A percentile compares a stretch with the other conserved stretches of the same genome.
These are phyloP conservation scores for Monosporascus sp. DNA, from an alignment of 2,329 filamentous ascomycete species.

Conservation along the genomic window DNA sequence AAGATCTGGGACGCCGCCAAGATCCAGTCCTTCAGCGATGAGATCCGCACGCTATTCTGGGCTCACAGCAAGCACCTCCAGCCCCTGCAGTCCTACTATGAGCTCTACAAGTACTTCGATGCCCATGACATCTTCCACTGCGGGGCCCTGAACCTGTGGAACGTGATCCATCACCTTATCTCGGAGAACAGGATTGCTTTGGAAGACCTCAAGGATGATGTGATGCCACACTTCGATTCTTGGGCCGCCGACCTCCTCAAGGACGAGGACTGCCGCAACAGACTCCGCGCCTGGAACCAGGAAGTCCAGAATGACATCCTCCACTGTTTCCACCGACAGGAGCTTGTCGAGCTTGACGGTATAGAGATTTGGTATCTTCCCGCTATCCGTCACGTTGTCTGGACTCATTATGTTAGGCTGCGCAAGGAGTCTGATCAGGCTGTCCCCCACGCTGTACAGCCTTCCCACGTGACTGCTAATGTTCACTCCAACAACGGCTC, in stretches of 20 bases:
- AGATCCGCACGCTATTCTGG: conserved; percentile 9
- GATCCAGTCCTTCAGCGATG: conserved; percentile 21
- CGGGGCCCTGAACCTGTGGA: conserved; percentile 45
- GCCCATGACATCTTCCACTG: conserved; percentile 40
- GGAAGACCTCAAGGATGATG: conserved; percentile 22
- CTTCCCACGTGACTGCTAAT: neutral
- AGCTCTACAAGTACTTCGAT: conserved; percentile 45
- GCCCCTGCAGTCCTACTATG: conserved; percentile 26
- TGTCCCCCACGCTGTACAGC: neutral
- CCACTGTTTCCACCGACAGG: conserved; percentile 6
- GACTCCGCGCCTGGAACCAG: conserved; percentile 14
- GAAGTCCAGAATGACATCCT: conserved; percentile 10
- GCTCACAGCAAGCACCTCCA: conserved; percentile 9
- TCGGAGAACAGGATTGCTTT: conserved; percentile 34
- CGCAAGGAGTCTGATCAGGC: neutral
- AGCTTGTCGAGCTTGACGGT: conserved; percentile 9
- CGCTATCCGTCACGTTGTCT: conserved; percentile 11
- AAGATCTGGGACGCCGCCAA: conserved; percentile 32
- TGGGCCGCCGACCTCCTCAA: conserved; percentile 10
- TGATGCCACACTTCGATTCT: conserved; percentile 9
- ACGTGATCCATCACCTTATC: conserved; percentile 35
- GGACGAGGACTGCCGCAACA: conserved; percentile 2
- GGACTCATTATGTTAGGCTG: conserved; percentile 7
- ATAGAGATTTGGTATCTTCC: conserved; percentile 10
- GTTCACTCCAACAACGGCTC: neutral